These are phyloP conservation scores for Wickerhamomyces sydowiorum DNA, from an alignment of 805 yeast genomes.

Conservation along the genomic window DNA sequence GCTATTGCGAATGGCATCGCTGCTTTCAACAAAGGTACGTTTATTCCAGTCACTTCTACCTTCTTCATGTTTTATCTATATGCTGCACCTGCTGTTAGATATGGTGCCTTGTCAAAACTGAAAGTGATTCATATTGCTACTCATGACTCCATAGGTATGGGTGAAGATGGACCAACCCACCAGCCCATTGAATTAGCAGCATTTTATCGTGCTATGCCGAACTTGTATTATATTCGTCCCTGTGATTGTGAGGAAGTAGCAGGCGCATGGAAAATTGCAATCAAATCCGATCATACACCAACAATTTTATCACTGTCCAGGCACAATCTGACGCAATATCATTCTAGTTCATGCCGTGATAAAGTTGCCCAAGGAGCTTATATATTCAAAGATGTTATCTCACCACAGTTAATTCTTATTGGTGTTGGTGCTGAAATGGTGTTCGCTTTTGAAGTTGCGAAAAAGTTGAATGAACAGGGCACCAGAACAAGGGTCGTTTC, in stretches of 20 bases:
- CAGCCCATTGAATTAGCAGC: slow-evolving; percentile 49
- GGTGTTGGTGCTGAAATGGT: slow-evolving; percentile 26
- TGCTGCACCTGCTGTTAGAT: slow-evolving; percentile 48
- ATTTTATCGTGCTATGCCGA: slow-evolving; percentile 47
- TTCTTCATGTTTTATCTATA: slow-evolving; percentile 34
- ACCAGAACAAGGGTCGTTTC: slow-evolving; percentile 22
- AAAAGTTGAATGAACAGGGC: slow-evolving; percentile 20
- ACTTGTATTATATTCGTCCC: slow-evolving; percentile 44
- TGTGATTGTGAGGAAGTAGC: slow-evolving; percentile 48
- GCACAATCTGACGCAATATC: slow-evolving; percentile 24
- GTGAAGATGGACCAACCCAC: slow-evolving; percentile 56
- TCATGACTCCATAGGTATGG: slow-evolving; percentile 53
- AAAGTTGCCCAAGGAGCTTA: slow-evolving; percentile 25
- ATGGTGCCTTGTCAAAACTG: slow-evolving; percentile 40
- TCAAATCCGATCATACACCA: slow-evolving; percentile 15
- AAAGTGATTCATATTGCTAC: slow-evolving; percentile 48
- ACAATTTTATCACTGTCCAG: slow-evolving; percentile 24
- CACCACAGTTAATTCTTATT: slow-evolving; percentile 22
- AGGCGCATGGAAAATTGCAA: slow-evolving; percentile 36
- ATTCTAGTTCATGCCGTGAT: slow-evolving; percentile 17
- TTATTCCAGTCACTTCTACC: slow-evolving; percentile 33
- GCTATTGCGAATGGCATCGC: slow-evolving; percentile 28
- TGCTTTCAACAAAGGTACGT: slow-evolving; percentile 28
- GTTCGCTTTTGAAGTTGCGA: slow-evolving; percentile 25
- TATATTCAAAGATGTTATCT: slow-evolving; percentile 15